Evolutionary conservation across 148 eudicot species (phyloP), one percentile per base, ranked within the genome.

Genomic region (Nyssa sinensis): DNA sequence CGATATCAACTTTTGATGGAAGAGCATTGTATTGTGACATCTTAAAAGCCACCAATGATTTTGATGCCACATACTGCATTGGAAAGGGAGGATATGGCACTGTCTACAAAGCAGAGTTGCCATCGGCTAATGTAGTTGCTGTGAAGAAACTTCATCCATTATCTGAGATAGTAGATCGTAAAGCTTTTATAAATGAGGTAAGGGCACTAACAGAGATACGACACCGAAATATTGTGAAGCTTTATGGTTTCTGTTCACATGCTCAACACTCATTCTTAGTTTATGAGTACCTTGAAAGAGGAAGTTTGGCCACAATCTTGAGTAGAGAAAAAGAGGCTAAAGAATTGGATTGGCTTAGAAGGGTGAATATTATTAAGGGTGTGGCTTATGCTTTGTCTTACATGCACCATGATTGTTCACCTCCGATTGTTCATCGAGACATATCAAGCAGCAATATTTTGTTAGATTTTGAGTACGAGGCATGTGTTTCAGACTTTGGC

Each of bases 211-310:
- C 84, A 29, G 67, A 81, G 67, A 79, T 84, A 12, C 57, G 84
- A 24, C 87, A 84, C 47, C 64, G 85, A 12, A 84, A 84, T 66
- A 79, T 84, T 23, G 87, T 84, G 28, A 84, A 81, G 73, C 78
- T 84, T 4, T 70, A 69, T 29, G 85, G 87, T 16, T 84, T 73
- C 53, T 84, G 76, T 67, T 75, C 80, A 9, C 72, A 79, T 64
- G 35, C 59, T 4, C 74, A 12, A 39, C 44, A 39, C 44, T 2
- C 3, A 6, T 39, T 39, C 11, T 39, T 39, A 39, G 44, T 39
- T 39, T 39, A 3, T 35, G 87, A 84, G 80, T 81, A 78, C 65
- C 47, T 64, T 2, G 68, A 34, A 64, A 64, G 25, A 13, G 68
- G 28, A 1, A 64, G 68, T 27, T 64, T 64, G 68, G 47, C 13